Conservation (phyloP, 2,329 filamentous ascomycete genomes). For the Aspergillus pseudotamarii region DNA sequence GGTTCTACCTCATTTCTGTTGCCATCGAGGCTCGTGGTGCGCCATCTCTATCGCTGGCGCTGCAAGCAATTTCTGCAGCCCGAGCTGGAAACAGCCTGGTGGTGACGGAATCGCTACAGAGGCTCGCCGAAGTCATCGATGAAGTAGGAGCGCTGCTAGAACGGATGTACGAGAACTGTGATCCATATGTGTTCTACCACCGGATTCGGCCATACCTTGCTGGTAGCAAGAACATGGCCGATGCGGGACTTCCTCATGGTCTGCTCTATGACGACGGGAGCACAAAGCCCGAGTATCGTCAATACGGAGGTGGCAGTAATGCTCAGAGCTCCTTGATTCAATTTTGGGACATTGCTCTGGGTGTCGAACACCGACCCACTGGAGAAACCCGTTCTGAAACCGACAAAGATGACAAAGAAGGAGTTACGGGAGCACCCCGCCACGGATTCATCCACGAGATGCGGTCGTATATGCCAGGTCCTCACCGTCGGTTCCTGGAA, state of each 20-base stretch:
- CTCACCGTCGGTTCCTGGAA: slow-evolving; percentile 84
- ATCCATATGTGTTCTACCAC: slow-evolving; percentile 92
- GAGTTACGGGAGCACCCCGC: slow-evolving; percentile 55
- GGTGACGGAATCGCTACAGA: slow-evolving; percentile 75
- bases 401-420: slow-evolving; percentile 40
- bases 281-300: slow-evolving; percentile 69
- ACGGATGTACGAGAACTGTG: slow-evolving; percentile 93
- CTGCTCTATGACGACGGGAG: slow-evolving; percentile 84
- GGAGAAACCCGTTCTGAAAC: slow-evolving; percentile 62
- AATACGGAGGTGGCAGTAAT: slow-evolving; percentile 93
- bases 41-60: slow-evolving; percentile 84
- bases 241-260: slow-evolving; percentile 85
- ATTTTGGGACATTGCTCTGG: slow-evolving; percentile 92
- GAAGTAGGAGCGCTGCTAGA: slow-evolving; percentile 78
- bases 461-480: slow-evolving; percentile 94
- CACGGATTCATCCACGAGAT: slow-evolving; percentile 97
- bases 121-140: slow-evolving; percentile 84
- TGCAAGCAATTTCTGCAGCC: slow-evolving; percentile 81
- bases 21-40: slow-evolving; percentile 93
- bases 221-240: slow-evolving; percentile 96
- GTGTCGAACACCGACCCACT: slow-evolving; percentile 86
- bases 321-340: slow-evolving; percentile 96
- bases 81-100: slow-evolving; percentile 68
- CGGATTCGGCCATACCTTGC: slow-evolving; percentile 95
- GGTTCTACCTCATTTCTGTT: slow-evolving; percentile 96